These are phyloP conservation scores for Albizia julibrissin DNA, from an alignment of 306 rosid genomes.

Conservation along the genomic window DNA sequence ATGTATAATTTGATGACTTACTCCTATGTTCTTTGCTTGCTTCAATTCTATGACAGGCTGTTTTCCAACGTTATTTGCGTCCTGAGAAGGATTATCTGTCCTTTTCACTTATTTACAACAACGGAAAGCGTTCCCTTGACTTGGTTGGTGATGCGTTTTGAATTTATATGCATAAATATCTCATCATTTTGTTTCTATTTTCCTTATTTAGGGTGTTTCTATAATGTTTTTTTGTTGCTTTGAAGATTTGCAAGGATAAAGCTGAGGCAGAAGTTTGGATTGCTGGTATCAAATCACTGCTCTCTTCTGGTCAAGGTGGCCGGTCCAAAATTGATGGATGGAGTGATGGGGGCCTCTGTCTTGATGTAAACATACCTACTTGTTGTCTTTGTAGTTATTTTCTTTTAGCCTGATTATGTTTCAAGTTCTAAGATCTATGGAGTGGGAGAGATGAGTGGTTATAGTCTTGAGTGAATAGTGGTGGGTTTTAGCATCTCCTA, in stretches of 20 bases:
- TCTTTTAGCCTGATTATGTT: conserved; percentile 25
- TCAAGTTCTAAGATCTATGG: conserved; percentile 23
- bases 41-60: conserved; percentile 60
- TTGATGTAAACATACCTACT: conserved; percentile 66
- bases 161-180: conserved; percentile 8
- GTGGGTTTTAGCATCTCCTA: neutral
- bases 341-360: conserved; percentile 90
- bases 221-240: conserved; percentile 20
- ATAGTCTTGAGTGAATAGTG: conserved; percentile 22
- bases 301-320: conserved; percentile 82
- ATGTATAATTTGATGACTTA: conserved; percentile 24
- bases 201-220: conserved; percentile 9
- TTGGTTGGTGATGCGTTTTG: conserved; percentile 64
- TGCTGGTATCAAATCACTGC: conserved; percentile 76
- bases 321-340: conserved; percentile 99
- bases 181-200: neutral
- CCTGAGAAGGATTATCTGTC: conserved; percentile 95
- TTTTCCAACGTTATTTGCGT: conserved; percentile 78
- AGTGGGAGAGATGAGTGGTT: conserved; percentile 8
- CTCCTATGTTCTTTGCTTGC: conserved; percentile 24
- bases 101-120: conserved; percentile 88
- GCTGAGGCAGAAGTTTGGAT: conserved; percentile 96
- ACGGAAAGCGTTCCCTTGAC: conserved; percentile 98
- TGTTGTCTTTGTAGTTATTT: conserved; percentile 29
- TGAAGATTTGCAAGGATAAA: conserved; percentile 95